A percentile compares a stretch with the other conserved stretches of the same genome.
phyloP scores from a whole-genome alignment of 257 asterid genomes.

The Ophiorrhiza pumila region DNA sequence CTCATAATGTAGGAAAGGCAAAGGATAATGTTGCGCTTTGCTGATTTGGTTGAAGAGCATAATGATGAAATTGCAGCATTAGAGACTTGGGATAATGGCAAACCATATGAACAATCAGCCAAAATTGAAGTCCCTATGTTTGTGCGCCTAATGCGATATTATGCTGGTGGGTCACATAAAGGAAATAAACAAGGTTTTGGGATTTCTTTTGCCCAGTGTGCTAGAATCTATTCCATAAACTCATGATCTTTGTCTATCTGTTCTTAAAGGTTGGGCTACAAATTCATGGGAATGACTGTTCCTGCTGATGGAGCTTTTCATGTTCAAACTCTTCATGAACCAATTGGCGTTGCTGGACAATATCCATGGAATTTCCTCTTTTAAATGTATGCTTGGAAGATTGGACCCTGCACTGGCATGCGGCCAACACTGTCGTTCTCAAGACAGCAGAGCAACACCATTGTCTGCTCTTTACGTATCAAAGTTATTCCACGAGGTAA shows the following conservation, averaged over 20 bases:
- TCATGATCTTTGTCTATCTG: not conserved
- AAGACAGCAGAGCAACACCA: slow-evolving; percentile 99
- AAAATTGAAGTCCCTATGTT: slow-evolving; percentile 72
- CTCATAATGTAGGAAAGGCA: slow-evolving; percentile 68
- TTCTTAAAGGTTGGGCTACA: slow-evolving; percentile 88
- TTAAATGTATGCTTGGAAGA: slow-evolving; percentile 86
- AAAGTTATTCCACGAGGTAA: slow-evolving; percentile 80
- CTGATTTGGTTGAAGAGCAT: slow-evolving; percentile 91
- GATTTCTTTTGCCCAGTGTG: not conserved
- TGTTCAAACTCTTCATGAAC: slow-evolving; percentile 94
- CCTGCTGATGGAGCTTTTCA: slow-evolving; percentile 89
- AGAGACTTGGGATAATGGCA: slow-evolving; percentile 93
- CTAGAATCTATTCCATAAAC: not conserved
- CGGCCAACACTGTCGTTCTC: slow-evolving; percentile 73
- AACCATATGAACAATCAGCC: slow-evolving; percentile 73
- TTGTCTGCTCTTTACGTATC: slow-evolving; percentile 82
- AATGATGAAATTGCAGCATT: slow-evolving; percentile 85
- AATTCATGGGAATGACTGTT: slow-evolving; percentile 87
- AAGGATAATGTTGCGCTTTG: slow-evolving; percentile 64
- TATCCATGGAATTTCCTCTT: slow-evolving; percentile 99
- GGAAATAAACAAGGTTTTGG: not conserved
- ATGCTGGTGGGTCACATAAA: slow-evolving; percentile 59
- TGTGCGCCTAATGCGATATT: slow-evolving; percentile 71
- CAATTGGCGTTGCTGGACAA: slow-evolving; percentile 97
- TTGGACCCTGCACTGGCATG: slow-evolving; percentile 95